Conservation (phyloP, 345 rosid species). For the Psidium friedrichsthalianum region DNA sequence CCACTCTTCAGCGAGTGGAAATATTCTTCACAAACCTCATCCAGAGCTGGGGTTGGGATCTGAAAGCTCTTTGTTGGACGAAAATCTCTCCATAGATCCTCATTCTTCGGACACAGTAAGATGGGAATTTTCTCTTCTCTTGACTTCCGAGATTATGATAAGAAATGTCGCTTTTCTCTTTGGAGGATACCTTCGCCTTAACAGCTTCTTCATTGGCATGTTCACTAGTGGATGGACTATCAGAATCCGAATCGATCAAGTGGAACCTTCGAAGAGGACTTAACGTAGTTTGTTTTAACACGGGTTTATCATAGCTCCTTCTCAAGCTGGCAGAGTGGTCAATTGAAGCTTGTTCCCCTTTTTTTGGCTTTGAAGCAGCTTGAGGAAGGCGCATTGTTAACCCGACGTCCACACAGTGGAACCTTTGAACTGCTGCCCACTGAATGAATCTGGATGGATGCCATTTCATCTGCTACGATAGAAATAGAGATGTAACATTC, state of each 20-base stretch:
- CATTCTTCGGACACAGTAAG: constrained; percentile 6
- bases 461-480: constrained; percentile 24
- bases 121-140: constrained; percentile 16
- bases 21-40: constrained; percentile 74
- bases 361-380: constrained; percentile 17
- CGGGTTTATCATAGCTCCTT: constrained; percentile 15
- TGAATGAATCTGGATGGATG: constrained; percentile 29
- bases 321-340: constrained; percentile 29
- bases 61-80: constrained; percentile 25
- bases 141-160: constrained; percentile 3
- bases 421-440: constrained; percentile 55
- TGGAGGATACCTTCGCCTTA: constrained; percentile 10
- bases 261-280: constrained; percentile 88
- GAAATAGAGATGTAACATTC: not conserved
- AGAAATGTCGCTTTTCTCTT: constrained; percentile 3
- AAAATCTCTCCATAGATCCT: constrained; percentile 69
- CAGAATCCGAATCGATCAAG: constrained; percentile 72
- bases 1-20: constrained; percentile 36
- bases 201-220: constrained; percentile 14
- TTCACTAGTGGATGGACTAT: constrained; percentile 29
- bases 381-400: constrained; percentile 27
- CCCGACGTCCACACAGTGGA: constrained; percentile 35
- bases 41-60: constrained; percentile 67
- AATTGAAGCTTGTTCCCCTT: constrained; percentile 20
- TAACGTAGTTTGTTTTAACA: constrained; percentile 37